A percentile compares a stretch with the other conserved stretches of the same genome.
These are phyloP conservation scores for Boletus speciosus DNA, from an alignment of 768 basidiomycete genomes.

Conservation along the genomic window DNA sequence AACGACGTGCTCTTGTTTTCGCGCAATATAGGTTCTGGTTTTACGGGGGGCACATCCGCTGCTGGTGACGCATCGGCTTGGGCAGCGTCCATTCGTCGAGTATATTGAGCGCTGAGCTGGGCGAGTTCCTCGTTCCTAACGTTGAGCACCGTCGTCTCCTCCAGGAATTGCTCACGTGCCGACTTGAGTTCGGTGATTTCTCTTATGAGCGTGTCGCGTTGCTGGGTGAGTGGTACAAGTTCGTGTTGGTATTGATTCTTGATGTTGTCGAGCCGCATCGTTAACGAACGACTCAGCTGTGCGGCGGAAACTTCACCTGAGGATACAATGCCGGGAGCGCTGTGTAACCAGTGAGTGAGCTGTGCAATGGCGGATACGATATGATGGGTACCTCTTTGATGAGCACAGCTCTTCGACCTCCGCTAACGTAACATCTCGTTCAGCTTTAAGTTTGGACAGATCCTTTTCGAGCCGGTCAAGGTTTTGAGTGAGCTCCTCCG, in stretches of 20 bases:
- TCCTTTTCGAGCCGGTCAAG: slow-evolving; percentile 80
- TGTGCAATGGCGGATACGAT: slow-evolving; percentile 12
- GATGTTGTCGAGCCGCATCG: slow-evolving; percentile 80
- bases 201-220: slow-evolving; percentile 72
- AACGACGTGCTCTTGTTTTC: slow-evolving; percentile 31
- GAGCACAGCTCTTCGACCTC: slow-evolving; percentile 89
- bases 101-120: slow-evolving; percentile 79
- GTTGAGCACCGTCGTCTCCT: slow-evolving; percentile 89
- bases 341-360: slow-evolving; percentile 21
- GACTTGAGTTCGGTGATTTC: slow-evolving; percentile 88
- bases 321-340: slow-evolving; percentile 25
- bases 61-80: slow-evolving; percentile 15
- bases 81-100: slow-evolving; percentile 64
- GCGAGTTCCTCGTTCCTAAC: slow-evolving; percentile 91
- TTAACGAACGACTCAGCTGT: slow-evolving; percentile 66
- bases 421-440: slow-evolving; percentile 88
- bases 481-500: slow-evolving; percentile 73
- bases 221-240: slow-evolving; percentile 75
- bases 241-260: slow-evolving; percentile 87
- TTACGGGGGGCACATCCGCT: slow-evolving; percentile 5
- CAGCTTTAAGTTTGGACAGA: slow-evolving; percentile 80
- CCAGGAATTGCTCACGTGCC: slow-evolving; percentile 80
- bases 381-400: slow-evolving; percentile 56
- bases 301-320: slow-evolving; percentile 36
- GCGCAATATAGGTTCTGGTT: slow-evolving; percentile 9